Conservation (phyloP, 2,329 filamentous ascomycete genomes). For the Hypoxylon sp. region DNA sequence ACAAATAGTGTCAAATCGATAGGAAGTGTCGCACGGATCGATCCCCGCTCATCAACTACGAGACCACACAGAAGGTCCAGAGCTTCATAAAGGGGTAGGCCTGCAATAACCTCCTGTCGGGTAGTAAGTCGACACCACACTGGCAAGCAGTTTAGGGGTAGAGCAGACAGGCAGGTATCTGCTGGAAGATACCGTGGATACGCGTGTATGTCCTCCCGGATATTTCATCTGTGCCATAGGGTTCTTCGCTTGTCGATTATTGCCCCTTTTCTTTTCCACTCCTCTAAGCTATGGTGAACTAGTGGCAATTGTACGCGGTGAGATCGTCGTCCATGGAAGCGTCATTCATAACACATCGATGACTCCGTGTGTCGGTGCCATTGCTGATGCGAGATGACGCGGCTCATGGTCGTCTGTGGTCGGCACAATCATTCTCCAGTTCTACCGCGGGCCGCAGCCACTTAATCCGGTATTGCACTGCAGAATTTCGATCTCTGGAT, state of each 20-base stretch:
- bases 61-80: not conserved
- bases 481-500: not conserved
- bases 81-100: not conserved
- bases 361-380: not conserved
- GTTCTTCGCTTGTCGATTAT: not conserved
- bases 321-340: not conserved
- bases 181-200: not conserved
- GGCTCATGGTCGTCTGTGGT: not conserved
- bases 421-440: not conserved
- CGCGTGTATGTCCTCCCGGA: not conserved
- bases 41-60: not conserved
- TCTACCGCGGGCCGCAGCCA: not conserved
- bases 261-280: not conserved
- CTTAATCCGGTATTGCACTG: not conserved
- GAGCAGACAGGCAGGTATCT: not conserved
- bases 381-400: not conserved
- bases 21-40: not conserved
- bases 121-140: not conserved
- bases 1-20: not conserved
- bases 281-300: not conserved
- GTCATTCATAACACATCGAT: not conserved
- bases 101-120: not conserved
- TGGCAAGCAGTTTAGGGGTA: not conserved
- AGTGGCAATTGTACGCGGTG: not conserved
- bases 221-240: not conserved